Evolutionary conservation across 306 rosid species (phyloP).

Genomic region (Sindora glabra): DNA sequence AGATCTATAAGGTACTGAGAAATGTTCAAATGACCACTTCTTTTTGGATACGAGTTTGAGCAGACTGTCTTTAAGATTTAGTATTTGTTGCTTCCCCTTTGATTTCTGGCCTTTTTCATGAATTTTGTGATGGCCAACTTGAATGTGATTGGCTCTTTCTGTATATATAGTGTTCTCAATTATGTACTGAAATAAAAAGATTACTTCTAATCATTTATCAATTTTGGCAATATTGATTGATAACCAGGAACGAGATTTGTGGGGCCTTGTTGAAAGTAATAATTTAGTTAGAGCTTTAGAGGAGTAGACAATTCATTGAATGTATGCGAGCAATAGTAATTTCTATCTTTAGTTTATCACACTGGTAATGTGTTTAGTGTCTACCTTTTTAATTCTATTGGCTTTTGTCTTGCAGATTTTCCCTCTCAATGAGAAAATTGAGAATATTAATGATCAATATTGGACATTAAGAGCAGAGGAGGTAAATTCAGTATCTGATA

Average conservation of each 20-base stretch:
- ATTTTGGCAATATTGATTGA: neutral
- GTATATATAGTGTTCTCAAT: neutral
- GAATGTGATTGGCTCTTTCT: neutral
- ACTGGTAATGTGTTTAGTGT: neutral
- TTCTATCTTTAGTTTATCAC: no score
- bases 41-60: neutral
- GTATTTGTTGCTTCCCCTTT: no score
- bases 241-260: neutral
- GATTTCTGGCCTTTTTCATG: neutral
- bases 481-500: constrained; percentile 33
- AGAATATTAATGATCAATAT: constrained; percentile 76
- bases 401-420: constrained; percentile 43
- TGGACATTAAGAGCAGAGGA: constrained; percentile 81
- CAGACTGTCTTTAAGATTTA: no score
- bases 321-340: no score
- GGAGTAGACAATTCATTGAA: no score
- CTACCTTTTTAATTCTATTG: neutral
- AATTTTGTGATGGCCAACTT: neutral
- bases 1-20: constrained; percentile 74
- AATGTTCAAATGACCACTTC: neutral
- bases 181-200: neutral
- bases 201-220: neutral
- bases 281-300: no score
- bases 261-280: neutral
- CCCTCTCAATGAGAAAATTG: constrained; percentile 56